A percentile compares a stretch with the other conserved stretches of the same genome.
Conservation (phyloP, 2,329 filamentous ascomycete genomes). For the Colletotrichum chrysophilum region DNA sequence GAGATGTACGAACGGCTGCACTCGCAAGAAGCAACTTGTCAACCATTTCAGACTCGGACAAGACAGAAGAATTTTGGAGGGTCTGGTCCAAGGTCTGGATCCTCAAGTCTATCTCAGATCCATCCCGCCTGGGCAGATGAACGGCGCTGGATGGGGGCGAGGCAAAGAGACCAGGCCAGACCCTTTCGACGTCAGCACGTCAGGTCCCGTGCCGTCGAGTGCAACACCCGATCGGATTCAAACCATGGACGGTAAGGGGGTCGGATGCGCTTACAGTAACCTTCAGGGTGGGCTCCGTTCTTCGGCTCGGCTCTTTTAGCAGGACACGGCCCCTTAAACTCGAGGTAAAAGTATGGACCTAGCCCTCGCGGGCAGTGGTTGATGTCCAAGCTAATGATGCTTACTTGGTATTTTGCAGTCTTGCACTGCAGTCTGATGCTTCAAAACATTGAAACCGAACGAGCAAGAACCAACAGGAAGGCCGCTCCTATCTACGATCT, state of each 20-base stretch:
- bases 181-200: background rate
- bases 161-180: background rate
- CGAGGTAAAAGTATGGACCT: background rate
- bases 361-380: background rate
- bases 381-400: background rate
- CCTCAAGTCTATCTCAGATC: background rate
- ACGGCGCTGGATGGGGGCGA: background rate
- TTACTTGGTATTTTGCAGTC: background rate
- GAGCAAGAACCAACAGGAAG: background rate
- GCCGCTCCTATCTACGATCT: background rate
- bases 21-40: background rate
- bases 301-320: constrained; percentile 10
- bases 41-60: background rate
- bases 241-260: background rate
- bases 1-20: background rate
- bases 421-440: background rate
- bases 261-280: constrained; percentile 9
- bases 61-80: background rate
- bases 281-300: background rate
- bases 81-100: background rate
- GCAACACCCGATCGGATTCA: constrained; percentile 9
- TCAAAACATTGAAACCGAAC: background rate
- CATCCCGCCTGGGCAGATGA: background rate
- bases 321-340: background rate
- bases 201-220: background rate